Base-by-base conservation (phyloP, 495 filamentous ascomycete species). In the Xylaria flabelliformis region DNA sequence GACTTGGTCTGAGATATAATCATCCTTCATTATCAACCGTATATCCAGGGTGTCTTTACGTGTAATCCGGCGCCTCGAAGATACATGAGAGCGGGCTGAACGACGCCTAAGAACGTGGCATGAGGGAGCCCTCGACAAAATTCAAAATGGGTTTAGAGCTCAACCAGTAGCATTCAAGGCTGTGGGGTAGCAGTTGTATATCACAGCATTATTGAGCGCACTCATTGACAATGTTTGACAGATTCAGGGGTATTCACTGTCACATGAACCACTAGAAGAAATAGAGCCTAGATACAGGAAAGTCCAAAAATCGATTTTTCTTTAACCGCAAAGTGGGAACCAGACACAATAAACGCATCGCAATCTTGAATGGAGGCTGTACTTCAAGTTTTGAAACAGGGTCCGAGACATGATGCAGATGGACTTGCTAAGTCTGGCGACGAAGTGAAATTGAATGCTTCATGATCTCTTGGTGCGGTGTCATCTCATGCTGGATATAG, bases 351-450 rank as follows among this genome's bases (percentile, higher is more conserved):
- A 71, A 51, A 59, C 56, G 46, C 67, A 66, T 67, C 69, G 69
- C 44, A 13, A 64, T 50, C 59, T 46, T 63, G 24, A 61, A 48
- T 34, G 12, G 41, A 51, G 39, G 10, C 36, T 39, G 69, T 71
- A 42, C 69, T 65, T 56, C 61, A 65, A 65, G 91, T 81, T 91
- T 92, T 68, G 90, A 92, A 56, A 93, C 67, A 62, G 63, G n/a
- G 63, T 69, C 66, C 29, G 44, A 58, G 42, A 67, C 64, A 64
- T 58, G 69, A 74, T 51, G 70, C 15, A 72, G 67, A 69, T 71
- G 72, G 69, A 26, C 59, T 50, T 59, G 51, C 70, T 61, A 67
- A 48, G 74, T 69, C 74, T 72, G 55, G 62, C 41, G 72, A 75
- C 58, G 77, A 79, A 79, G 42, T 69, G 76, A 78, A 79, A 62